Evolutionary conservation across 495 filamentous ascomycete genomes (phyloP).

Genomic region (Chlorociboria aeruginascens): DNA sequence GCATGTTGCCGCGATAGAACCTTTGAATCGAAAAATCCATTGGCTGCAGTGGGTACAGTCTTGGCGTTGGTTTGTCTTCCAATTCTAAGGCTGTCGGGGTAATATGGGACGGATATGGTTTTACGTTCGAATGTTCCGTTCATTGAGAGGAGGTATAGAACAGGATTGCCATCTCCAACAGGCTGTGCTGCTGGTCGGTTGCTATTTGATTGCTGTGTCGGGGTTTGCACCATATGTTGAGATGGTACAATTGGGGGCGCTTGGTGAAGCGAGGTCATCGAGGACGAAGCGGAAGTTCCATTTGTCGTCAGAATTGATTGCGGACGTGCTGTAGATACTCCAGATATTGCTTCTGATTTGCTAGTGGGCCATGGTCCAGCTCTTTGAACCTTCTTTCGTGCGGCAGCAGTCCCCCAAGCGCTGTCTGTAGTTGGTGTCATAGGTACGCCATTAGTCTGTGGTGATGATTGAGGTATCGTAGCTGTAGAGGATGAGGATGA

Average conservation of each 20-base stretch:
- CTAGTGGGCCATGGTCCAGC: conserved; percentile 58
- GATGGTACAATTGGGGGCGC: conserved; percentile 61
- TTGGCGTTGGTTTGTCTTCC: conserved; percentile 95
- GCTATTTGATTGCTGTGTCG: conserved; percentile 48
- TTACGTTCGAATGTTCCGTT: conserved; percentile 96
- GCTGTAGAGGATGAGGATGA: conserved; percentile 46
- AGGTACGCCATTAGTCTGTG: conserved; percentile 27
- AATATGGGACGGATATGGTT: conserved; percentile 82
- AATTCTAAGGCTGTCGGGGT: conserved; percentile 79
- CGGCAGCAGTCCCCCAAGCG: conserved; percentile 36
- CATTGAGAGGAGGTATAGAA: conserved; percentile 71
- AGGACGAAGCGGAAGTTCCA: conserved; percentile 53
- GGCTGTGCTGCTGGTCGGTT: conserved; percentile 42
- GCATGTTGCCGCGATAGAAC: conserved; percentile 93
- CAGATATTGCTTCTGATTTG: conserved; percentile 51
- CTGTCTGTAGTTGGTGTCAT: conserved; percentile 31
- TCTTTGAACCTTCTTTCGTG: conserved; percentile 50
- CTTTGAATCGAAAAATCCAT: conserved; percentile 97
- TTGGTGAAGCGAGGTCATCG: conserved; percentile 65
- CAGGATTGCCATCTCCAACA: conserved; percentile 45
- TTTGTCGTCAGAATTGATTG: conserved; percentile 42
- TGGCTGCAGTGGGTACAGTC: conserved; percentile 75
- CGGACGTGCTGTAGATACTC: conserved; percentile 46
- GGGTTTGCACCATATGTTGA: conserved; percentile 47
- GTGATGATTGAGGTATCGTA: conserved; percentile 28